Conservation (phyloP, 805 yeast species). For the Blastobotrys chiropterorum region DNA sequence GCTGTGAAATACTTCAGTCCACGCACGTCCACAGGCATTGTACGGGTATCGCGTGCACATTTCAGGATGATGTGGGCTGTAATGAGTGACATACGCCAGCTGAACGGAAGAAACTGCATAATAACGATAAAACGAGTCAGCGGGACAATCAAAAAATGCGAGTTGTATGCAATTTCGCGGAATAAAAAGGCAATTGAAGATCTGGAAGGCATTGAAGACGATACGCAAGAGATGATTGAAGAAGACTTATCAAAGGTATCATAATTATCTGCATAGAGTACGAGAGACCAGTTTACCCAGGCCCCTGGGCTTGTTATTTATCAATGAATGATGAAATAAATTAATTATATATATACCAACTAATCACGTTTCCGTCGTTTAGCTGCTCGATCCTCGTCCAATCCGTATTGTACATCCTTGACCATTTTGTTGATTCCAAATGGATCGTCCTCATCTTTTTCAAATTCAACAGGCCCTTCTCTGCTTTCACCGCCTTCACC, state of each 20-base stretch:
- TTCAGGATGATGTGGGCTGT: slow-evolving; percentile 62
- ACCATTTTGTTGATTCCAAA: slow-evolving; percentile 17
- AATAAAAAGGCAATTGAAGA: slow-evolving; percentile 1
- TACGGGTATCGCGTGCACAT: slow-evolving; percentile 67
- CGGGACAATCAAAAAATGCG: slow-evolving; percentile 84
- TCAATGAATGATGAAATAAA: neutral
- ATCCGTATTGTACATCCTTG: slow-evolving; percentile 10
- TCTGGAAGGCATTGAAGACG: neutral
- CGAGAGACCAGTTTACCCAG: neutral
- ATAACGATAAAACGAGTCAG: slow-evolving; percentile 64
- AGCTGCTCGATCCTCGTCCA: slow-evolving; percentile 2
- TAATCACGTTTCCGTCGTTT: slow-evolving; percentile 1
- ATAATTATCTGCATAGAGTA: neutral
- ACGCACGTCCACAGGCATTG: slow-evolving; percentile 75
- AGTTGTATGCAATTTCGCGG: slow-evolving; percentile 54
- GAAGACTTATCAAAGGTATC: neutral
- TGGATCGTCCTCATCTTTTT: slow-evolving; percentile 26
- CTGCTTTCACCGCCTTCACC: slow-evolving; percentile 16
- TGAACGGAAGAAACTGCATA: slow-evolving; percentile 46
- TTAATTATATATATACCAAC: neutral
- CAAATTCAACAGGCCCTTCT: slow-evolving; percentile 45
- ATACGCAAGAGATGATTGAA: neutral
- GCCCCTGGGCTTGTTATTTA: neutral
- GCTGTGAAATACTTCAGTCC: slow-evolving; percentile 75
- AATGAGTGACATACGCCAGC: slow-evolving; percentile 37